Base-by-base conservation (phyloP, 2,329 filamentous ascomycete species). In the Diaporthe vaccinii region DNA sequence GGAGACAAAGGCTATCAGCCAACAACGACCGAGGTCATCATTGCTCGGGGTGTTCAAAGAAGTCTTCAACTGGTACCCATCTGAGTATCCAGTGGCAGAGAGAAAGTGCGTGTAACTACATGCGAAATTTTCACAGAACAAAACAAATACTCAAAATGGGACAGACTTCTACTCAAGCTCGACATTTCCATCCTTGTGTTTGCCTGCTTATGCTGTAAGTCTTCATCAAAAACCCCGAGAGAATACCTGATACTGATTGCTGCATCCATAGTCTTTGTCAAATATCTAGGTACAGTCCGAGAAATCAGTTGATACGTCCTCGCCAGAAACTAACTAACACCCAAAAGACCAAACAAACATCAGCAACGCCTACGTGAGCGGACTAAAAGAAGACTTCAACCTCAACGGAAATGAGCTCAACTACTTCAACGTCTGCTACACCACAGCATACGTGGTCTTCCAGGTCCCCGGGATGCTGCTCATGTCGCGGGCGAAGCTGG, bases 341-440 rank as follows among this genome's bases (percentile, higher is more conserved):
- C 15, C 4, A 9, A 34, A 69, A 81, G 81, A 82, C 39, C 82
- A 82, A 73, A 81, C 81, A 15, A 82, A 83, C 31, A 82, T 82
- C 67, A 83, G 79, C 76, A 83, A 83, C 77, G 84, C 84, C 58
- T 85, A 84, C 55, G 83, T 84, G 25, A 82, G 80, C 36, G 84
- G 84, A 1, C 82, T 85, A 69, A 82, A 85, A 74, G 84, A 86
- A 57, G 83, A 84, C 41, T 80, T 86, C 28, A 76, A 69, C 6
- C 78, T 85, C 55, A 80, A 84, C 39, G 84, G 83, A 14, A 85
- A 85, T 73, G 80, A 86, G 70, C 80, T 85, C 8, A 84, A 85
- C 75, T 82, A 84, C 46, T 83, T 86, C 69, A 85, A 85, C 55
- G 81, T 84, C 5, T 83, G 82, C 74, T 86, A 85, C 79, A 85